Percentiles rank a stretch among this genome's conserved stretches.
Conservation (phyloP, 257 asterid species). For the Solanum sparsipilum region DNA sequence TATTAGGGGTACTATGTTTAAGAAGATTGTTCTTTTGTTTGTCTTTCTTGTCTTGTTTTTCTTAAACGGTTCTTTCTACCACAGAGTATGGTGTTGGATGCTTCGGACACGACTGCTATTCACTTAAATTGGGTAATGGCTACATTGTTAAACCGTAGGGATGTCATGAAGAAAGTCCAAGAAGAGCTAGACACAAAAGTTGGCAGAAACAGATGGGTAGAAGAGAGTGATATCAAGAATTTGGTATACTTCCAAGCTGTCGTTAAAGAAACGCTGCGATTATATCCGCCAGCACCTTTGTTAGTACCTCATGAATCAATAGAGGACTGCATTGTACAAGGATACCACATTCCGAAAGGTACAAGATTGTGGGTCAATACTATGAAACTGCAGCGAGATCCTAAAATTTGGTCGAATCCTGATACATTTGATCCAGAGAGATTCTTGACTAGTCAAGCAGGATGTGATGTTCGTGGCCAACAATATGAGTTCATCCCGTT, state of each 20-base stretch:
- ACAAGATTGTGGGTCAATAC: background rate
- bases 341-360: background rate
- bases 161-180: background rate
- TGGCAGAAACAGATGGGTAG: conserved; percentile 4
- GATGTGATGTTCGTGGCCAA: background rate
- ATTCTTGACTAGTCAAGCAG: conserved; percentile 1
- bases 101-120: background rate
- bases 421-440: background rate
- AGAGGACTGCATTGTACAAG: background rate
- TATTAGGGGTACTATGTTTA: background rate
- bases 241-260: background rate
- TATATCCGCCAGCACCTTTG: conserved; percentile 3
- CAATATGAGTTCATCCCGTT: conserved; percentile 1
- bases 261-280: background rate
- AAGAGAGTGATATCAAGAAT: background rate
- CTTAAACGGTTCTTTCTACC: background rate
- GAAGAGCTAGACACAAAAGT: conserved; percentile 1
- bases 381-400: background rate
- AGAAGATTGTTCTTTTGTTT: background rate
- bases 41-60: background rate
- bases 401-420: background rate
- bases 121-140: conserved; percentile 1
- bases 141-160: background rate
- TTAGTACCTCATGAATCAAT: background rate
- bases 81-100: conserved; percentile 3